These are phyloP conservation scores for Funneliformis geosporum DNA, from an alignment of 192 early-diverging fungal species.

Conservation along the genomic window DNA sequence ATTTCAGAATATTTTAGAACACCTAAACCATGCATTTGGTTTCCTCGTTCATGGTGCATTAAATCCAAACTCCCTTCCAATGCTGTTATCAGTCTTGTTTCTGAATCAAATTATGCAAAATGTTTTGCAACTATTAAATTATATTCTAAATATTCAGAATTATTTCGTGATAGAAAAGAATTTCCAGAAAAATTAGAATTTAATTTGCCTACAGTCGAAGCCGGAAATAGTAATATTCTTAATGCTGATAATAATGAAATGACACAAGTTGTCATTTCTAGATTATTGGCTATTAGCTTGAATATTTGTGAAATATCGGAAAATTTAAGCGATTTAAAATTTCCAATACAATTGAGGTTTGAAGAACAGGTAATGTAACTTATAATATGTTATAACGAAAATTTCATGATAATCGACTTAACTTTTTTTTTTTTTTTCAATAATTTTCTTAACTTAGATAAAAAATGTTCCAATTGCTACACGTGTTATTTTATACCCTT, in stretches of 20 bases:
- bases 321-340: background rate
- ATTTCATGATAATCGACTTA: no score
- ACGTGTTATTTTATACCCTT: background rate
- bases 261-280: background rate
- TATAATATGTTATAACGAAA: background rate
- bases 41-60: slow-evolving; percentile 5
- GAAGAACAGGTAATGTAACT: background rate
- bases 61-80: background rate
- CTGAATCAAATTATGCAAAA: background rate
- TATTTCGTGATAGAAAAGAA: background rate
- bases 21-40: slow-evolving; percentile 10
- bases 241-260: background rate
- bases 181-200: slow-evolving; percentile 18
- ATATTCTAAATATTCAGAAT: slow-evolving; percentile 22
- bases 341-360: slow-evolving; percentile 9
- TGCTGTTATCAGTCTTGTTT: background rate
- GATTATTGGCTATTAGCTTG: slow-evolving; percentile 2
- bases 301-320: background rate
- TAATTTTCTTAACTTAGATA: no score
- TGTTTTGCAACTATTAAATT: slow-evolving; percentile 13
- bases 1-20: slow-evolving; percentile 8
- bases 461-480: slow-evolving; percentile 15
- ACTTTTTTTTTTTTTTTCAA: background rate
- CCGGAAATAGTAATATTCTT: no score
- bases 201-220: no score